Base-by-base conservation (phyloP, 129 eudicot genomes). In the Solidago caesia region DNA sequence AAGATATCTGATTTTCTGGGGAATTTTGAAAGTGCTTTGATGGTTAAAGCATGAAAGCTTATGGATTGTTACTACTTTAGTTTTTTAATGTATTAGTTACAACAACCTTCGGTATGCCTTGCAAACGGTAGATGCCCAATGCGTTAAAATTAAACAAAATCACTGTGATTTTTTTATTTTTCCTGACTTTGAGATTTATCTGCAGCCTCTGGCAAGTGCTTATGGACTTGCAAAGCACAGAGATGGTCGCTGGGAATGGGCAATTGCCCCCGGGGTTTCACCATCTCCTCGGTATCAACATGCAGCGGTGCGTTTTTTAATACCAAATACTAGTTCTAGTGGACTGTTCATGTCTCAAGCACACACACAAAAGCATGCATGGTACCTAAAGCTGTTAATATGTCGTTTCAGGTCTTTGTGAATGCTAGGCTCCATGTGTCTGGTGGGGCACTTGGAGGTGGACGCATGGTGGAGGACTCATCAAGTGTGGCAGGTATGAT, bases 201-300 rank as follows among this genome's bases (percentile, higher is more conserved):
- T 80, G 84, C 82, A 94, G 99, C 99, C 99, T 60, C 74, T 91
- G 75, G 89, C 97, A 42, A 91, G 97, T 82, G 99, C 99, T 39
- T 94, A 90, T 85, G 99, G 99, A 47, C 99, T 94, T 68, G 99
- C 99, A n/a, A 94, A 94, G 77, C 99, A 94, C 73, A 91, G 99
- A 84, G 99, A 94, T 87, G 99, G 99, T 76, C 89, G 99, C 14
- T 94, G 99, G 99, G 99, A 94, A 79, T 94, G 99, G 99, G 99
- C 99, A 63, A 94, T 94, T 82, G 99, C 99, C 73, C 99, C 99
- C 78, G 99, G 99, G 81, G 99, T 94, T 71, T 94, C 99, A 75
- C 99, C 99, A 53, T 94, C 99, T 74, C 81, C 97, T 49, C 87
- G 99, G 72, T 94, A 94, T 85, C 99, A 94, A 76, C 99, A 94